phyloP scores from a whole-genome alignment of 2,329 filamentous ascomycete genomes.

The Mycosphaerelloides madeirae region DNA sequence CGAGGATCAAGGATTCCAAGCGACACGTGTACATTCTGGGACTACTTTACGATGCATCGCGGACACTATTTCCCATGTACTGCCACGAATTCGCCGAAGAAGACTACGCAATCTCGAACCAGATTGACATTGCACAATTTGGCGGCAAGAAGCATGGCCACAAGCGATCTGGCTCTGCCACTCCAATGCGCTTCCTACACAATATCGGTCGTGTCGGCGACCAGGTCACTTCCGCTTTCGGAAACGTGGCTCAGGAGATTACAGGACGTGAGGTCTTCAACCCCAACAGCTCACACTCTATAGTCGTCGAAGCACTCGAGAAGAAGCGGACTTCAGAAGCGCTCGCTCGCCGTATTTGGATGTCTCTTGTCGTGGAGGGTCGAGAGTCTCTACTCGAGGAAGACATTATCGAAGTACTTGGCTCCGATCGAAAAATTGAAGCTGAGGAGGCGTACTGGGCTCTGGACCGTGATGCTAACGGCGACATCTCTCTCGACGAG shows the following conservation, averaged over 20 bases:
- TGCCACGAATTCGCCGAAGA: constrained; percentile 86
- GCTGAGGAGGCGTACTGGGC: constrained; percentile 79
- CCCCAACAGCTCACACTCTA: constrained; percentile 79
- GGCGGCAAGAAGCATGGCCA: constrained; percentile 48
- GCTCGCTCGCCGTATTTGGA: constrained; percentile 92
- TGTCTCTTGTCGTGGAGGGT: constrained; percentile 93
- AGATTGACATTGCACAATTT: constrained; percentile 54
- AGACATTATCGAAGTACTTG: constrained; percentile 84
- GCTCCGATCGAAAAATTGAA: constrained; percentile 64
- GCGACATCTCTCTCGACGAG: constrained; percentile 90
- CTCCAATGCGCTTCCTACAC: constrained; percentile 73
- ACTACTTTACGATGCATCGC: constrained; percentile 84
- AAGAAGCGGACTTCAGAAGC: constrained; percentile 80
- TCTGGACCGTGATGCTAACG: constrained; percentile 83
- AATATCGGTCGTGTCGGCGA: constrained; percentile 72
- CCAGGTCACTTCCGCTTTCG: constrained; percentile 89
- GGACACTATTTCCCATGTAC: constrained; percentile 84
- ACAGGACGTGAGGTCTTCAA: constrained; percentile 96
- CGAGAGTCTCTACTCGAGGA: constrained; percentile 72
- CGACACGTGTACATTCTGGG: constrained; percentile 75
- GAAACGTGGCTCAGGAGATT: constrained; percentile 88
- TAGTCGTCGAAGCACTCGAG: constrained; percentile 84
- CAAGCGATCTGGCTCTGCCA: constrained; percentile 57
- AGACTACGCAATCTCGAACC: constrained; percentile 86
- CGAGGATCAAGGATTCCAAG: constrained; percentile 84